Base-by-base conservation (phyloP, 2,329 filamentous ascomycete species). In the Talaromyces sp. region DNA sequence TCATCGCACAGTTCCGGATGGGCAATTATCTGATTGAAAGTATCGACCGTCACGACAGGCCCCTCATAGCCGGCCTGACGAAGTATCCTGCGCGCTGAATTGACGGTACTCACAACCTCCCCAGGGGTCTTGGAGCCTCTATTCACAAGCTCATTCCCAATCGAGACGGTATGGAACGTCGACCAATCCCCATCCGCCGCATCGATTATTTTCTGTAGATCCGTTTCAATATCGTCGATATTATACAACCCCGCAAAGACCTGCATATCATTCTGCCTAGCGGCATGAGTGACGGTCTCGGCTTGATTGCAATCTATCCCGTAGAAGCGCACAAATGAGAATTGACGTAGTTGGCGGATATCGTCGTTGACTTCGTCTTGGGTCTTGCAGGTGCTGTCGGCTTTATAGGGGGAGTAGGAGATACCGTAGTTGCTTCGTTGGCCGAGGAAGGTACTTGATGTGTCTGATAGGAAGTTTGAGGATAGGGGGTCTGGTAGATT, bases 101-200 rank as follows among this genome's bases (percentile, higher is more conserved):
- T 76, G 45, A 95, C 79, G 3, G 87, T 87, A 14, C 74, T 76
- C 13, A 88, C 79, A 9, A 94, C 85, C 3, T 75, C 71, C 1
- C 70, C 70, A 0, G 85, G 81, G 4, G 82, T 83, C 43, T 82
- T 83, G 43, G 81, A 75, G 47, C 87, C 86, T 60, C 82, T 84
- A 76, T 91, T 90, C 74, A 96, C 87, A 39, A 90, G 82, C 76
- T 96, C 92, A 74, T 96, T 96, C 67, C 92, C 92, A 48, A 96
- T 84, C 64, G 86, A 86, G 72, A 96, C 83, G 1, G 90, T 90
- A 73, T 90, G 83, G 67, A 96, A 84, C 14, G 81, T 74, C 58
- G 80, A 81, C 91, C 91, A 96, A 75, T 91, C 85, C 35, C 83
- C 82, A 6, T 80, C 77, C 48, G 90, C 82, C 14, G 84, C 87